These are phyloP conservation scores for Funneliformis caledonium DNA, from an alignment of 371 early-diverging fungal species.

Conservation along the genomic window DNA sequence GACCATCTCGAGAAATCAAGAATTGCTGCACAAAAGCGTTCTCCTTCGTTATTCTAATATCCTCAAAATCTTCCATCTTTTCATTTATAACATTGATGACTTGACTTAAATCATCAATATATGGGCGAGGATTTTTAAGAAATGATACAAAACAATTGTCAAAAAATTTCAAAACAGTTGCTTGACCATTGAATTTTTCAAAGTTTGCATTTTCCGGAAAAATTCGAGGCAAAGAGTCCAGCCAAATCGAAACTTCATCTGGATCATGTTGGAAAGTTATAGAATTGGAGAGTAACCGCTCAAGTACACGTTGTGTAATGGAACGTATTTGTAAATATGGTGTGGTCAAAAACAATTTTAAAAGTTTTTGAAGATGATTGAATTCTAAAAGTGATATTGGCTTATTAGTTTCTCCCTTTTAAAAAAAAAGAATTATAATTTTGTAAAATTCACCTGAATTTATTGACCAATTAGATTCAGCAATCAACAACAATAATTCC, in stretches of 20 bases:
- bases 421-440: background rate
- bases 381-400: background rate
- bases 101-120: conserved; percentile 57
- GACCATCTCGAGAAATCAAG: background rate
- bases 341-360: conserved; percentile 18
- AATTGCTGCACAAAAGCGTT: background rate
- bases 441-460: conserved; percentile 42
- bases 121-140: conserved; percentile 62
- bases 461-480: conserved; percentile 75
- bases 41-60: background rate
- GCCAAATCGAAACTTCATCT: conserved; percentile 65
- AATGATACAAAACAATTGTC: conserved; percentile 68
- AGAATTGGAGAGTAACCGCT: conserved; percentile 54
- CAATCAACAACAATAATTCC: conserved; percentile 61
- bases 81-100: background rate
- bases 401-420: background rate
- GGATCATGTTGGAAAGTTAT: conserved; percentile 69
- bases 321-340: conserved; percentile 9
- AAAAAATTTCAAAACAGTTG: conserved; percentile 60
- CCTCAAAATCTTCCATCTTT: background rate
- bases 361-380: background rate
- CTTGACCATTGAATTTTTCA: conserved; percentile 44
- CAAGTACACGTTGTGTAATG: background rate
- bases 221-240: conserved; percentile 58
- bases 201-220: conserved; percentile 44